These are phyloP conservation scores for Clausena lansium DNA, from an alignment of 345 rosid species.

Conservation along the genomic window DNA sequence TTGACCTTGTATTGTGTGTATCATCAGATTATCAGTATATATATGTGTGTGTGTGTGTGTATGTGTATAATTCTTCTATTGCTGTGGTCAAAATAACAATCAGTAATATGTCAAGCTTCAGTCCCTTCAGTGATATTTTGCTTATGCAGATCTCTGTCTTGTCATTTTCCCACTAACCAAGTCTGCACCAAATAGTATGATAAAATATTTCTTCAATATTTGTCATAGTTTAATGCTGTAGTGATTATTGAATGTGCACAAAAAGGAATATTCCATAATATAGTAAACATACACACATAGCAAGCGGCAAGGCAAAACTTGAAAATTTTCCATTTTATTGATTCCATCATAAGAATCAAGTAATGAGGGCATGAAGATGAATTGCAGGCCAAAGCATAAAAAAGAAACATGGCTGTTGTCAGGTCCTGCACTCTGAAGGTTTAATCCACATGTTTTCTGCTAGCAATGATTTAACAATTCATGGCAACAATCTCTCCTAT, in stretches of 20 bases:
- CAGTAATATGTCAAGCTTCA: too few relatives aligned
- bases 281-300: neutral
- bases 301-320: neutral
- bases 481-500: conserved; percentile 1
- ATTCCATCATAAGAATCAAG: neutral
- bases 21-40: too few relatives aligned
- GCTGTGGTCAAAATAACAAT: too few relatives aligned
- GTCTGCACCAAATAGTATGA: neutral
- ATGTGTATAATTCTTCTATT: too few relatives aligned
- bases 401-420: neutral
- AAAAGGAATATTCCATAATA: neutral
- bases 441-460: conserved; percentile 1
- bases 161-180: conserved; percentile 6
- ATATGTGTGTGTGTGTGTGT: too few relatives aligned
- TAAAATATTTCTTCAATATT: neutral
- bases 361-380: neutral
- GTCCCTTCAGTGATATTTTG: neutral
- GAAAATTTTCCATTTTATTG: conserved; percentile 7
- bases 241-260: neutral
- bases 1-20: too few relatives aligned
- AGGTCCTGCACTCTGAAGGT: neutral
- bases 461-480: neutral
- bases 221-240: neutral
- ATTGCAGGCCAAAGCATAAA: neutral
- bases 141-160: neutral